phyloP scores from a whole-genome alignment of 148 eudicot genomes.

The Amaranthus hypochondriacus region DNA sequence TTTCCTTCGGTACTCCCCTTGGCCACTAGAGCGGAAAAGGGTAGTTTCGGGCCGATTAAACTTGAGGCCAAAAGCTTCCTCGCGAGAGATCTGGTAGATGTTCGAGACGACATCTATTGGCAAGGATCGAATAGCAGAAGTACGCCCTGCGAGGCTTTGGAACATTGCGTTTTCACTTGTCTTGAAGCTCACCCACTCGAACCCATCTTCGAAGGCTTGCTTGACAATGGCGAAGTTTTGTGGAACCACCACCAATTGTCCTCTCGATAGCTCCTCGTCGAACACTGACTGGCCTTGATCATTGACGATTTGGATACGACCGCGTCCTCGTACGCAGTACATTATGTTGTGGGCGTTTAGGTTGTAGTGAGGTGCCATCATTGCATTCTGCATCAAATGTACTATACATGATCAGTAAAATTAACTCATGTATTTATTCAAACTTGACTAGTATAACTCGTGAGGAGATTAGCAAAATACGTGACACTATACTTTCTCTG shows the following conservation, averaged over 20 bases:
- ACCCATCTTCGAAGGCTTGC: slow-evolving; percentile 57
- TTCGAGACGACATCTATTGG: slow-evolving; percentile 54
- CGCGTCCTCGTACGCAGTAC: slow-evolving; percentile 50
- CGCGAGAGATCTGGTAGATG: slow-evolving; percentile 42
- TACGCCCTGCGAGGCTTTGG: slow-evolving; percentile 53
- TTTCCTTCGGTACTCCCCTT: slow-evolving; percentile 22
- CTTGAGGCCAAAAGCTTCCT: slow-evolving; percentile 52
- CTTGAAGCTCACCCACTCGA: slow-evolving; percentile 65
- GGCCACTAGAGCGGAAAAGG: slow-evolving; percentile 31
- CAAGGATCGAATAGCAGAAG: slow-evolving; percentile 56
- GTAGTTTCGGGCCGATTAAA: slow-evolving; percentile 40
- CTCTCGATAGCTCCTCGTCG: slow-evolving; percentile 43
- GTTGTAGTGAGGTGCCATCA: slow-evolving; percentile 63
- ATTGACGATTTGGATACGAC: slow-evolving; percentile 58
- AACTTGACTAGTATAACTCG: too few species aligned
- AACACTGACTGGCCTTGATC: slow-evolving; percentile 50
- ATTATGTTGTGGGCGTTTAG: slow-evolving; percentile 54
- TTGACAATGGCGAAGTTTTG: slow-evolving; percentile 57
- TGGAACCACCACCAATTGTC: slow-evolving; percentile 65
- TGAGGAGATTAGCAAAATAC: too few species aligned
- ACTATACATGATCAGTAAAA: too few species aligned
- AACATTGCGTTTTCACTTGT: slow-evolving; percentile 59
- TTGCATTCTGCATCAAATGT: slow-evolving; percentile 40
- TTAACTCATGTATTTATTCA: too few species aligned
- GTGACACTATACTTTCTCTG: too few species aligned